Conservation (phyloP, 2,329 filamentous ascomycete species). For the Colletotrichum australisinense region DNA sequence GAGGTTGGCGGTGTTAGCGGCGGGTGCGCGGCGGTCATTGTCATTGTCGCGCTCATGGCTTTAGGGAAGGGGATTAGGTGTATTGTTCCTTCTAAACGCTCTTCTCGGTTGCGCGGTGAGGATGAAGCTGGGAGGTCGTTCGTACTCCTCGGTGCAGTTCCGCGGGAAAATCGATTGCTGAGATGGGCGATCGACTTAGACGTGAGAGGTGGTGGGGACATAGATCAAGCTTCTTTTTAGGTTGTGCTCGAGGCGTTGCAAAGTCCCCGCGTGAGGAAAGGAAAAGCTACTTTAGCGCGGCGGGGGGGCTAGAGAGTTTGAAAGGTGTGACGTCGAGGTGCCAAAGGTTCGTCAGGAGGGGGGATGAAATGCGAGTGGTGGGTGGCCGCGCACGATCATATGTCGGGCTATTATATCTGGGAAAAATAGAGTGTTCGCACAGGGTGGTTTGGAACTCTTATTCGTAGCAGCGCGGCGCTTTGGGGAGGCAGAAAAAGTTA, state of each 20-base stretch:
- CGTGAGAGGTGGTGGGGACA: neutral
- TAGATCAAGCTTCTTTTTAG: constrained; percentile 13
- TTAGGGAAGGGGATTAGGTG: neutral
- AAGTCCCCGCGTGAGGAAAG: neutral
- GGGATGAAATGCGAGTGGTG: constrained; percentile 18
- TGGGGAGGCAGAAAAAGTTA: neutral
- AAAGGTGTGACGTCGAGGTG: constrained; percentile 24
- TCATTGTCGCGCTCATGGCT: constrained; percentile 38
- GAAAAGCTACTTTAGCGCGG: constrained; percentile 4
- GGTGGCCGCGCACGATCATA: constrained; percentile 21
- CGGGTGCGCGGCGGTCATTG: constrained; percentile 36
- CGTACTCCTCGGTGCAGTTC: neutral
- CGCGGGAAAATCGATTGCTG: neutral
- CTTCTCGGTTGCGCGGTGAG: neutral
- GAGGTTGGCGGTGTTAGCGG: constrained; percentile 32
- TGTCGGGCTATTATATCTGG: neutral
- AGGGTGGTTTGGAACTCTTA: neutral
- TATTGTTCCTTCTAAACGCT: neutral
- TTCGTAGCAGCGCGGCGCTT: constrained; percentile 2
- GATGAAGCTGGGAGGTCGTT: neutral
- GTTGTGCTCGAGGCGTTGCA: constrained; percentile 9
- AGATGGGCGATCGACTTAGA: neutral
- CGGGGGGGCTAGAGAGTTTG: constrained; percentile 25
- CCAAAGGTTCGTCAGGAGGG: constrained; percentile 17
- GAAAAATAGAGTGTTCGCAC: neutral